A percentile compares a stretch with the other conserved stretches of the same genome.
These are phyloP conservation scores for Lepidium africanum DNA, from an alignment of 345 rosid genomes.

Conservation along the genomic window DNA sequence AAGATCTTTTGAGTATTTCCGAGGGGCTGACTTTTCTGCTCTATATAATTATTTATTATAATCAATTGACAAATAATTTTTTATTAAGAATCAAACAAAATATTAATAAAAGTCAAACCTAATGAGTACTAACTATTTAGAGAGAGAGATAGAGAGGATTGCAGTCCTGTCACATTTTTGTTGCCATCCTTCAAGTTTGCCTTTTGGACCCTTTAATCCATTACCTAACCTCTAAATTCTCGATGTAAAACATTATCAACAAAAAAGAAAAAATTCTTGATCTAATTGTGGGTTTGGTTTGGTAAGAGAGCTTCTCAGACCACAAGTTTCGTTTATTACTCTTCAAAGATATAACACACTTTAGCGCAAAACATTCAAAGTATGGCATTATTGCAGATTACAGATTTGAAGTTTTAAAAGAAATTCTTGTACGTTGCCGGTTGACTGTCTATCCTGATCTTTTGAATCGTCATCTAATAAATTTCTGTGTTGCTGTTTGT, in stretches of 20 bases:
- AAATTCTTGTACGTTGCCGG: neutral
- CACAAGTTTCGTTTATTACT: neutral
- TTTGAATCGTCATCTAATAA: too few species aligned
- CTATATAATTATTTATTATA: neutral
- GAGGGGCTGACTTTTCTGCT: conserved; percentile 26
- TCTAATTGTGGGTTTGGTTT: too few species aligned
- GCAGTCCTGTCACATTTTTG: conserved; percentile 26
- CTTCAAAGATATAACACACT: neutral
- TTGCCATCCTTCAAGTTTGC: conserved; percentile 18
- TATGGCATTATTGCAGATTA: neutral
- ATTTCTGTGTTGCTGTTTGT: too few species aligned
- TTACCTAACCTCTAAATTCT: conserved; percentile 23
- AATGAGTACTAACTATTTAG: conserved; percentile 27
- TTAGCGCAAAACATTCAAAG: neutral
- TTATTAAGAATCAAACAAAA: conserved; percentile 22
- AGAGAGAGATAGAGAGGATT: conserved; percentile 1
- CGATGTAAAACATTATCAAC: too few species aligned
- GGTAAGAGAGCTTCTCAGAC: neutral
- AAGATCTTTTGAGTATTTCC: conserved; percentile 5
- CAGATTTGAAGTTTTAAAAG: neutral
- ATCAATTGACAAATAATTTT: neutral
- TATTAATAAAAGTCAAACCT: conserved; percentile 27
- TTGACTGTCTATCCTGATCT: neutral
- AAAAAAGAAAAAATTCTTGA: too few species aligned
- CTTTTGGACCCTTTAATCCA: conserved; percentile 21